phyloP scores from a whole-genome alignment of 768 basidiomycete species.

The Rhizopogon sp. region DNA sequence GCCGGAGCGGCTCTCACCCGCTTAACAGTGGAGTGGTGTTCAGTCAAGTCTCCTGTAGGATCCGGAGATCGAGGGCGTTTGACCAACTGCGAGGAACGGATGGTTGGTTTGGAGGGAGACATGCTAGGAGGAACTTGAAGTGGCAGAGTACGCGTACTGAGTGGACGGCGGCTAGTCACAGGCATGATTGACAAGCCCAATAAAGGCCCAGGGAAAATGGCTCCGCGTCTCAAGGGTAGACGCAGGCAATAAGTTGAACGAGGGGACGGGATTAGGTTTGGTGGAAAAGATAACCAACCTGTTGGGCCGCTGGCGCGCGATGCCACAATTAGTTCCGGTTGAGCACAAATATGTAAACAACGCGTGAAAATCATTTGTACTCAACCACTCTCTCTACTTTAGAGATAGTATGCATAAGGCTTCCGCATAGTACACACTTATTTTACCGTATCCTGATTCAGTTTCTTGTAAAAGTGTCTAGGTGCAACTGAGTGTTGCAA shows the following conservation, averaged over 20 bases:
- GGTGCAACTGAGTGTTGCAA: too few relatives aligned
- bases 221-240: background rate
- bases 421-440: too few relatives aligned
- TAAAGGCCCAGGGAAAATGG: background rate
- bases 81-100: constrained; percentile 27
- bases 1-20: constrained; percentile 35
- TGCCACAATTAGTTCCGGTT: background rate
- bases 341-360: background rate
- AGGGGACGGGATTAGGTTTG: background rate
- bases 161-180: constrained; percentile 42
- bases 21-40: constrained; percentile 30
- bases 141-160: constrained; percentile 34
- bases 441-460: too few relatives aligned
- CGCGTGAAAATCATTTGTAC: background rate
- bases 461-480: too few relatives aligned
- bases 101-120: constrained; percentile 28
- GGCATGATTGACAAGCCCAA: constrained; percentile 30
- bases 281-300: background rate
- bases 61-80: constrained; percentile 55
- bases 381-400: too few relatives aligned
- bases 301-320: background rate
- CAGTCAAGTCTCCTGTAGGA: constrained; percentile 26
- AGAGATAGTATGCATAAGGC: too few relatives aligned
- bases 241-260: background rate
- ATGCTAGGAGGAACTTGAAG: constrained; percentile 29